A percentile compares a stretch with the other conserved stretches of the same genome.
Conservation (phyloP, 1,284 basidiomycete genomes). For the Ganoderma lingzhi region DNA sequence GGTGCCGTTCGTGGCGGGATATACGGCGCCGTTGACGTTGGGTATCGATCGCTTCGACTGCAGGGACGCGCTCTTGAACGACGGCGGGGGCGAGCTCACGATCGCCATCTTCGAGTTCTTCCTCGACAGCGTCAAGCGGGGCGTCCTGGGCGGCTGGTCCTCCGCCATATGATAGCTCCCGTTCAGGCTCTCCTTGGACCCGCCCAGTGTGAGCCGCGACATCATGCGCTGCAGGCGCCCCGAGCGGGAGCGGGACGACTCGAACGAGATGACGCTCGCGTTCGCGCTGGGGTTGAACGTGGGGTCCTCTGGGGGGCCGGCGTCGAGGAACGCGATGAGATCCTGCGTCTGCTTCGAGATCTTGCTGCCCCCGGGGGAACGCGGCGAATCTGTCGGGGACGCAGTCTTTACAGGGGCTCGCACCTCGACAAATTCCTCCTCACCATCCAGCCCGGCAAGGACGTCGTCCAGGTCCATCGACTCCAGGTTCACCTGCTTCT, state of each 20-base stretch:
- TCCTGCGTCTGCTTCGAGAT: constrained; percentile 61
- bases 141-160: constrained; percentile 28
- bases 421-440: constrained; percentile 42
- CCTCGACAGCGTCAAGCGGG: constrained; percentile 29
- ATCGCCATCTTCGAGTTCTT: constrained; percentile 31
- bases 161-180: constrained; percentile 36
- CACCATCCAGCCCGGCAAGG: constrained; percentile 72
- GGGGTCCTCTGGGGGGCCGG: constrained; percentile 61
- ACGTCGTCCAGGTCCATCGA: constrained; percentile 78
- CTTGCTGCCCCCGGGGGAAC: constrained; percentile 42
- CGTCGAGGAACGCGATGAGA: constrained; percentile 71
- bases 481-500: constrained; percentile 63
- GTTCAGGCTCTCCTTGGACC: constrained; percentile 54
- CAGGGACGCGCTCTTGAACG: constrained; percentile 35
- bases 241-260: constrained; percentile 52
- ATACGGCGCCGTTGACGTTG: constrained; percentile 33
- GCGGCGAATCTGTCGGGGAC: constrained; percentile 25
- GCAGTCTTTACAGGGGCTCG: neutral
- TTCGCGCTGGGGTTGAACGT: constrained; percentile 39
- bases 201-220: constrained; percentile 70
- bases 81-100: constrained; percentile 33
- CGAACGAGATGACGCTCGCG: constrained; percentile 46
- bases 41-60: constrained; percentile 36
- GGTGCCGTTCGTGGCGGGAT: constrained; percentile 18
- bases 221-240: constrained; percentile 78